Base-by-base conservation (phyloP, 257 asterid species). In the Sherardia arvensis region DNA sequence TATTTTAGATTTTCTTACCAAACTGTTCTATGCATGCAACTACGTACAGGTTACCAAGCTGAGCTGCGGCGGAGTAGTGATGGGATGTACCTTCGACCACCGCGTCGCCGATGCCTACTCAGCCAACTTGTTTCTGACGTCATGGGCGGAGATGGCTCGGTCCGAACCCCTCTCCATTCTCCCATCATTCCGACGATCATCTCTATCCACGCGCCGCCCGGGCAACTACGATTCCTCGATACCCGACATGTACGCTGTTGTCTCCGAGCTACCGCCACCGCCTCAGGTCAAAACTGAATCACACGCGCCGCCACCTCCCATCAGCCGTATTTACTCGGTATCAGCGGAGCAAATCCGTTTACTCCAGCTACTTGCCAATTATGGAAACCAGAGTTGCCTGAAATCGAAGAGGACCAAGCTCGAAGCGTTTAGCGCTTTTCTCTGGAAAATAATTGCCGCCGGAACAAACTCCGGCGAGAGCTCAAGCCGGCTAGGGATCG, bases 51-150 rank as follows among this genome's bases (percentile, higher is more conserved):
- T 60, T 3, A 90, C 94, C 0, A 70, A 77, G 30, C 79, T 87
- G 4, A 75, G 69, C 68, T 71, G 88, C 22, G 95, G 94, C 5
- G 95, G 90, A 71, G 2, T 79, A 18, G 86, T 90, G 70, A 81
- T 90, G 65, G 85, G 81, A 23, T 78, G 85, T 79, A 73, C 85
- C 9, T 83, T 83, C 53, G 75, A 83, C 38, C 95, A 90, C 71
- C 88, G 83, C 71, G 84, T 85, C 18, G 86, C 86, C 2, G 94
- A 90, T 68, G 97, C 91, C 61, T 79, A 87, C 77, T 85, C 95
- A 36, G 80, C 86, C 78, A 80, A 87, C 73, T 78, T 87, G 88
- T 87, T 90, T 56, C 73, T 87, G 43, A 67, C 78, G 15, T 80
- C 94, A 28, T 87, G 88, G 94, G 82, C 86, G 8, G 85, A 90